Evolutionary conservation across 2,329 filamentous ascomycete genomes (phyloP), one percentile per base, ranked within the genome.

Genomic region (Aspergillaceae sp.): DNA sequence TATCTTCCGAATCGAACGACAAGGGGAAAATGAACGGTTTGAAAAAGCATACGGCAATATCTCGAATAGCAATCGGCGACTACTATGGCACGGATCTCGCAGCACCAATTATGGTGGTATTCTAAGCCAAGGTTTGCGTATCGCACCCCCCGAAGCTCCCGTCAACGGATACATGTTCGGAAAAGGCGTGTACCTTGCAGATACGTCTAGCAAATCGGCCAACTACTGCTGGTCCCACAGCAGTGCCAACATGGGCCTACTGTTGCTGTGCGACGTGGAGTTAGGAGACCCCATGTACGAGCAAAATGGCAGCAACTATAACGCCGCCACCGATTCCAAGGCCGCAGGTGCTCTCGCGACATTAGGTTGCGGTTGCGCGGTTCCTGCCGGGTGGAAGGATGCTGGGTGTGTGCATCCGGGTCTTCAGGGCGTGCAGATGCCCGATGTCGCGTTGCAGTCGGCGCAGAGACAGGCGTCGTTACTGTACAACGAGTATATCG

Each of bases 51-150:
- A 74, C 49, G 65, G 77, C 26, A 74, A 71, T 2, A 57, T 75
- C 41, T 61, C 74, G 7, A 69, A 74, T n/a, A 78, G 77, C 41
- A 79, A 92, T 60, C 79, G 84, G 27, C 80, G 86, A 11, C 79
- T 94, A 1, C 75, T 95, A 2, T 95, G 89, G 89, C 89, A 94
- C 61, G 88, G 89, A 10, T 90, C 86, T 10, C 82, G 87, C 32
- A 78, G 76, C 30, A 92, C 86, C 44, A 94, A 94, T 63, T 94
- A 83, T 54, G 87, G 84, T 59, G 89, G 88, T 59, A 95, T 95
- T 48, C 78, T 94, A 37, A 85, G 82, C 47, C 87, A 94, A 65
- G 89, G 89, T 53, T 77, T 95, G 5, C 84, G 87, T n/a, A 94
- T 94, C 53, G 89, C 89, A 5, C 89, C 89, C 0, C 70, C 70